These are phyloP conservation scores for Candida pseudocylindracea DNA, from an alignment of 1,139 yeast species.

Conservation along the genomic window DNA sequence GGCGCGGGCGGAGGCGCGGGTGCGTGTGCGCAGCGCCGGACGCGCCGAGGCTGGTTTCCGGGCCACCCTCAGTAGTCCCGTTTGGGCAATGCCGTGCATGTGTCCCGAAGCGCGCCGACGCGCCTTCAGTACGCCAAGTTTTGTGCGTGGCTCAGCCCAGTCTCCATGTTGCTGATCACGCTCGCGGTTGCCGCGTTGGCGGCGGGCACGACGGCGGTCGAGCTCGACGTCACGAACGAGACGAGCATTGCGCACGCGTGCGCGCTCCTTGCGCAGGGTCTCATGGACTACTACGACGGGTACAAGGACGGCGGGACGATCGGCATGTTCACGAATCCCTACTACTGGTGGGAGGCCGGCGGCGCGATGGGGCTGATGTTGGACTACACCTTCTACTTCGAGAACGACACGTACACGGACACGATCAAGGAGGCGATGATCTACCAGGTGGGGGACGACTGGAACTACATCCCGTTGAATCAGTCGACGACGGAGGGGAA, in stretches of 20 bases:
- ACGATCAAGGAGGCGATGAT: conserved; percentile 1
- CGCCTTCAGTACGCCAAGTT: too few species aligned
- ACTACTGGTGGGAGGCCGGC: conserved; percentile 1
- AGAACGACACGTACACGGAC: neutral
- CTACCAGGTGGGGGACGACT: conserved; percentile 1
- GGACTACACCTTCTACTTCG: neutral
- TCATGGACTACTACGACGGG: conserved; percentile 1
- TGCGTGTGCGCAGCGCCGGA: too few species aligned
- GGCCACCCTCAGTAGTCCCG: too few species aligned
- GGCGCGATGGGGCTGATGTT: conserved; percentile 1
- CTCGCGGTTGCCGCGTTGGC: too few species aligned
- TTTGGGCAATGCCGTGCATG: too few species aligned
- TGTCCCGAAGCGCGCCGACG: too few species aligned
- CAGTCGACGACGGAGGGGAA: conserved; percentile 2
- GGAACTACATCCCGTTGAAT: conserved; percentile 1
- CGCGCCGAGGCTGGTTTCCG: too few species aligned
- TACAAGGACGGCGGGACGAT: conserved; percentile 1
- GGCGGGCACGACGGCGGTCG: neutral
- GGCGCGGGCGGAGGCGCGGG: too few species aligned
- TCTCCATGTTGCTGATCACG: too few species aligned
- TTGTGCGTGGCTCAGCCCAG: too few species aligned
- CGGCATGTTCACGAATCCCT: conserved; percentile 1
- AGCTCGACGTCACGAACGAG: neutral
- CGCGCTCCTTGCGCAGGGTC: neutral
- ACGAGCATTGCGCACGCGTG: neutral